A percentile compares a stretch with the other conserved stretches of the same genome.
Evolutionary conservation across 1,139 yeast genomes (phyloP).

Genomic region (Entelexis paramagnoliae): DNA sequence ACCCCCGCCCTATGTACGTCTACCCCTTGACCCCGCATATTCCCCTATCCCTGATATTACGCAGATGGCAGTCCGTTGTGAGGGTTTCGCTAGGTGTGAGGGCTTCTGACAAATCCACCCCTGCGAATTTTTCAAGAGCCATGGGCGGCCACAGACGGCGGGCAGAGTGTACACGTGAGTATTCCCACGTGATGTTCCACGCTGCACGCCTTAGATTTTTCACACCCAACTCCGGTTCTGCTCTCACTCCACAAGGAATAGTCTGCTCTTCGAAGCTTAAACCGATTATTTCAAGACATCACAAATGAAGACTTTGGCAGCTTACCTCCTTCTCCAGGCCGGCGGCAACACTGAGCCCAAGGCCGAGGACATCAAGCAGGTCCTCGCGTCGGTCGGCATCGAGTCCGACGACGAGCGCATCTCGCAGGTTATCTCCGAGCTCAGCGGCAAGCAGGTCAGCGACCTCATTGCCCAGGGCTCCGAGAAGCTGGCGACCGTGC

Average conservation of each 20-base stretch:
- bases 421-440: slow-evolving; percentile 73
- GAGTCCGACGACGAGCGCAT: slow-evolving; percentile 91
- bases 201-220: slow-evolving; percentile 14
- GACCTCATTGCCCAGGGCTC: slow-evolving; percentile 96
- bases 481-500: slow-evolving; percentile 90
- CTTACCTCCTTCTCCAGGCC: slow-evolving; percentile 39
- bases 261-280: slow-evolving; percentile 26
- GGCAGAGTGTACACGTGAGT: background rate
- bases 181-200: background rate
- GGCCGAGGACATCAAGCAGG: slow-evolving; percentile 80
- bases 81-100: slow-evolving; percentile 5
- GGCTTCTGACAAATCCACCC: slow-evolving; percentile 3
- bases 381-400: slow-evolving; percentile 86
- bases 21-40: no score
- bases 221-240: slow-evolving; percentile 8
- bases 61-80: no score
- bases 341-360: slow-evolving; percentile 62
- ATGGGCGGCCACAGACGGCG: background rate
- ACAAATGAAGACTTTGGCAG: slow-evolving; percentile 41
- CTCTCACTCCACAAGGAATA: slow-evolving; percentile 22
- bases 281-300: slow-evolving; percentile 26
- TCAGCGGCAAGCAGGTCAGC: slow-evolving; percentile 85
- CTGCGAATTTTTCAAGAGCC: background rate
- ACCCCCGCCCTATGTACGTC: no score
- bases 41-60: no score